Conservation (phyloP, 2,329 filamentous ascomycete genomes). For the Stenocarpella maydis region DNA sequence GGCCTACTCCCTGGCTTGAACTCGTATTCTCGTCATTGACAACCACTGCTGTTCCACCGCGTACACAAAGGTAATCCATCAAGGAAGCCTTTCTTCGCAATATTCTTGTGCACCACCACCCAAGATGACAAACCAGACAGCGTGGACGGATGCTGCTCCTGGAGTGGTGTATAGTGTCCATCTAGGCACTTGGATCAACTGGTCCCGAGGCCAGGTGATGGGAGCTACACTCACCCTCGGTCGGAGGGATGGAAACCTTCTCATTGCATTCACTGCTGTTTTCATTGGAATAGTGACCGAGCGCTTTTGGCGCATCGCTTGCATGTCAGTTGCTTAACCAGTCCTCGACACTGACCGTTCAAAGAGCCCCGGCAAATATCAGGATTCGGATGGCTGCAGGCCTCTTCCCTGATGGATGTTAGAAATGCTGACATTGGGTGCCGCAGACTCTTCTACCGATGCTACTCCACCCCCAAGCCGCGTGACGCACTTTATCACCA, state of each 20-base stretch:
- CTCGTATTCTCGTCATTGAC: background rate
- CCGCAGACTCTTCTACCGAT: constrained; percentile 36
- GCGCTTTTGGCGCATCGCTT: constrained; percentile 39
- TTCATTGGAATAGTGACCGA: constrained; percentile 42
- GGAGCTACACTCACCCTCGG: constrained; percentile 46
- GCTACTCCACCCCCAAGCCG: constrained; percentile 34
- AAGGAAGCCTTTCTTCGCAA: background rate
- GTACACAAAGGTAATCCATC: background rate
- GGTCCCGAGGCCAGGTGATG: constrained; percentile 42
- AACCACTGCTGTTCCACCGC: background rate
- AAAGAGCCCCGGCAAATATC: no score
- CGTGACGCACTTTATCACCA: constrained; percentile 42
- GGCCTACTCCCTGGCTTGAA: background rate
- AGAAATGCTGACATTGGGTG: background rate
- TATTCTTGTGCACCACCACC: background rate
- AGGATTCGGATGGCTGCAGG: no score
- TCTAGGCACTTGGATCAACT: constrained; percentile 43
- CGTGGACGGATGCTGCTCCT: background rate
- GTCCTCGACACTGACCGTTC: no score
- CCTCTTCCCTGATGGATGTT: no score
- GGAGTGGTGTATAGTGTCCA: background rate
- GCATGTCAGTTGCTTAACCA: constrained; percentile 4
- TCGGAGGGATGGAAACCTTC: constrained; percentile 41
- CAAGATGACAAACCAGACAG: background rate
- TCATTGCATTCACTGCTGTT: constrained; percentile 47